Conservation (phyloP, 495 filamentous ascomycete species). For the Neurospora sp. region DNA sequence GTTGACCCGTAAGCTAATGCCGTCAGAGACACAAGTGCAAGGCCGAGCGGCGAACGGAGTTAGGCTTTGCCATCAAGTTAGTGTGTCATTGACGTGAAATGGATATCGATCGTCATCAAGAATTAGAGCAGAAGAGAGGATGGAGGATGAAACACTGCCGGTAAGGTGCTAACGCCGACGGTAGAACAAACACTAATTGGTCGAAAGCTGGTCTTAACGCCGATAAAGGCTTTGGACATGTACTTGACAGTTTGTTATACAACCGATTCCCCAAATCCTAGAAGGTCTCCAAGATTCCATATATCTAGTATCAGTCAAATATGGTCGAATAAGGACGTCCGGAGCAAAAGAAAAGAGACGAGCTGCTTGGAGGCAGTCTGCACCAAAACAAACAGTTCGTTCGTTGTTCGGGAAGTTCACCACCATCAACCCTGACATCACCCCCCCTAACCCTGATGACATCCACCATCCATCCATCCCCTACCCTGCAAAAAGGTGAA, state of each 20-base stretch:
- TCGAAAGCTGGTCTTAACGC: not conserved
- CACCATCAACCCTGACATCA: not conserved
- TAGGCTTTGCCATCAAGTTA: not conserved
- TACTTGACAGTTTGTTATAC: not conserved
- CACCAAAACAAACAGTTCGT: not conserved
- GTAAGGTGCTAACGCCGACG: not conserved
- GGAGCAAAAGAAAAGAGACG: conserved; percentile 1
- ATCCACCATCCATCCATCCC: not conserved
- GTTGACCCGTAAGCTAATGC: not conserved
- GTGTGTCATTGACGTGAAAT: not conserved
- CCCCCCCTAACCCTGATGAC: not conserved
- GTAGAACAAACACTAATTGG: not conserved
- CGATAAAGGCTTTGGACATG: not conserved
- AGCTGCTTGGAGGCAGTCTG: conserved; percentile 1
- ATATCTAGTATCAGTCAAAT: no score
- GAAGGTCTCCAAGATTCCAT: no score
- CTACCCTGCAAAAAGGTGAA: not conserved
- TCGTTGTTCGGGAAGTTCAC: not conserved
- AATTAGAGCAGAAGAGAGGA: not conserved
- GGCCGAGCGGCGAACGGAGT: not conserved
- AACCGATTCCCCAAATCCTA: no score
- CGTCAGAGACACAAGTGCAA: not conserved
- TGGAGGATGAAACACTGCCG: not conserved
- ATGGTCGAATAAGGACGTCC: no score
- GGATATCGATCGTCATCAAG: no score